These are phyloP conservation scores for Ceratocystis variospora DNA, from an alignment of 2,329 filamentous ascomycete genomes.

Conservation along the genomic window DNA sequence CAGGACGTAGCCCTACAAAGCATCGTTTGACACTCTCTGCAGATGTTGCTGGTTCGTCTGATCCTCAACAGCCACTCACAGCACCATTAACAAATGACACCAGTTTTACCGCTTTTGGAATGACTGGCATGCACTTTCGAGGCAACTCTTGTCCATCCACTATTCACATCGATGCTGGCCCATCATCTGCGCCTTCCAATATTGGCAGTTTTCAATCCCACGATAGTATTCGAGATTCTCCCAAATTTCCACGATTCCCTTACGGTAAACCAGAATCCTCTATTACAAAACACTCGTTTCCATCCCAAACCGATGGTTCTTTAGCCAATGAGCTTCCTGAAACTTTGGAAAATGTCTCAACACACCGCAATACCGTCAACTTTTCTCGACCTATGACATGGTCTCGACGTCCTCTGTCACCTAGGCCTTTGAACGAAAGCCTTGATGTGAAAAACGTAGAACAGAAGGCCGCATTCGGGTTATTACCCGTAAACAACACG, in stretches of 20 bases:
- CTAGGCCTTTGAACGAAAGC: slow-evolving; percentile 28
- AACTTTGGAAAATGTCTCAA: neutral
- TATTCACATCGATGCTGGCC: slow-evolving; percentile 44
- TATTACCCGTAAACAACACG: neutral
- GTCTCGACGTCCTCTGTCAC: slow-evolving; percentile 32
- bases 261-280: slow-evolving; percentile 22
- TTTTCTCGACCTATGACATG: slow-evolving; percentile 21
- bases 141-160: slow-evolving; percentile 40
- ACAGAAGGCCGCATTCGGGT: neutral
- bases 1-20: slow-evolving; percentile 43
- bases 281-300: neutral
- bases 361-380: slow-evolving; percentile 1
- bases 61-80: slow-evolving; percentile 44
- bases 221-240: slow-evolving; percentile 28
- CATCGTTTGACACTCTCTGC: slow-evolving; percentile 48
- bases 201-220: slow-evolving; percentile 44
- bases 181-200: slow-evolving; percentile 49
- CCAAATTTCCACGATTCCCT: slow-evolving; percentile 31
- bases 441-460: neutral
- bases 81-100: slow-evolving; percentile 43
- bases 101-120: slow-evolving; percentile 20
- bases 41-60: slow-evolving; percentile 37
- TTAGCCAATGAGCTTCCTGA: neutral
- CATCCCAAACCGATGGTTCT: neutral
- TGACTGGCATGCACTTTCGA: slow-evolving; percentile 31